Base-by-base conservation (phyloP, 495 filamentous ascomycete species). In the Penicillium steckii region DNA sequence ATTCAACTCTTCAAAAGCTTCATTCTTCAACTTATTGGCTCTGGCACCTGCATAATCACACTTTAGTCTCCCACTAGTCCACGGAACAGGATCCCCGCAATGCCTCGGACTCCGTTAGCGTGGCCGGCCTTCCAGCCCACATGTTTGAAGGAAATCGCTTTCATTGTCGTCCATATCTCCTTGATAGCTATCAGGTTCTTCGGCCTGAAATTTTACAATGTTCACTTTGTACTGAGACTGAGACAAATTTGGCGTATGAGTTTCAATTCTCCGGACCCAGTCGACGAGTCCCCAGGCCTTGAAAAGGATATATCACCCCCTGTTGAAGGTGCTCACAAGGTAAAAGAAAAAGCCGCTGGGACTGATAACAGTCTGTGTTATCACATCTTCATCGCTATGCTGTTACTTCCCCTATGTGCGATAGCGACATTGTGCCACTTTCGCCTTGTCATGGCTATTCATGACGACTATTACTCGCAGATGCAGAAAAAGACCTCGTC, bases 401-500 rank as follows among this genome's bases (percentile, higher is more conserved):
- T 50, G 30, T 25, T 41, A n/a, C 17, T 47, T 42, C 23, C 35
- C 23, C 45, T 35, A 40, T 41, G 22, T 30, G 30, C 42, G 15
- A 25, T 42, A 12, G 18, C 47, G 18, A 29, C 42, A 23, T 27
- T 37, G 21, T 29, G 8, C 32, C 33, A 46, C 15, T 30, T 40
- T 29, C 33, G 21, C 8, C 13, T 40, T 1, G 35, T 32, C 12
- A 29, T 21, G 4, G 53, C 46, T 4, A 23, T 51, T 18, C 38
- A 38, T 8, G 47, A 42, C 23, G 24, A 35, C 10, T 27, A 24
- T 12, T 35, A 46, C 26, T 38, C 27, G 25, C 27, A 33, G 23
- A 7, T 33, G 8, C 41, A 60, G 12, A 9, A 41, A 9, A 33
- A 53, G 7, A 52, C 47, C 8, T 52, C 61, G n/a, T 57, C 56